Conservation (phyloP, 1,284 basidiomycete species). For the Salmacisia buchloeana region DNA sequence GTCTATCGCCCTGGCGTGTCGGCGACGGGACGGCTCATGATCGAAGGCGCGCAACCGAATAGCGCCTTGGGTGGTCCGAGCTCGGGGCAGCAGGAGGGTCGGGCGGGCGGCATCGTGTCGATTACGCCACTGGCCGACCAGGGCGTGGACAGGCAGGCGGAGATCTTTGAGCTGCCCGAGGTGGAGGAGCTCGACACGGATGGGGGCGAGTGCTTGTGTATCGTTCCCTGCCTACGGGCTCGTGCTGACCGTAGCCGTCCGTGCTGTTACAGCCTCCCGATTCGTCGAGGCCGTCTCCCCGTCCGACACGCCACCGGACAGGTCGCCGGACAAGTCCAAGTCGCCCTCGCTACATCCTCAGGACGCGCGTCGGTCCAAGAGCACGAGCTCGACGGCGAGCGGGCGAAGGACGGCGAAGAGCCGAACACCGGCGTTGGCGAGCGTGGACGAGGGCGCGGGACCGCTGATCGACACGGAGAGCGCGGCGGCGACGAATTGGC, state of each 20-base stretch:
- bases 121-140: background rate
- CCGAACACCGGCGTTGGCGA: too few relatives aligned
- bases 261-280: background rate
- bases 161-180: conserved; percentile 2
- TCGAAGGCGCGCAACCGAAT: too few relatives aligned
- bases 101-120: background rate
- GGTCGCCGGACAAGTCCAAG: background rate
- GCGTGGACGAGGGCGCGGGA: too few relatives aligned
- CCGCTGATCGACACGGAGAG: background rate
- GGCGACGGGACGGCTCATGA: background rate
- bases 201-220: background rate
- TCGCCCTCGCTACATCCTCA: background rate
- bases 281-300: background rate
- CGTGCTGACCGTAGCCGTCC: background rate
- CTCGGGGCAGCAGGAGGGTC: background rate
- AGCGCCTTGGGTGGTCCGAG: background rate
- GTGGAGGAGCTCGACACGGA: background rate
- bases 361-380: background rate
- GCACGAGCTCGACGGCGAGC: too few relatives aligned
- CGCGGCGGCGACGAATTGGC: background rate
- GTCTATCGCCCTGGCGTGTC: background rate
- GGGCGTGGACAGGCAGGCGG: background rate
- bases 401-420: too few relatives aligned
- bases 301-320: background rate
- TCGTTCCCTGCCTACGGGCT: background rate